Evolutionary conservation across 1,284 basidiomycete species (phyloP).

Genomic region (Pascua sp.): DNA sequence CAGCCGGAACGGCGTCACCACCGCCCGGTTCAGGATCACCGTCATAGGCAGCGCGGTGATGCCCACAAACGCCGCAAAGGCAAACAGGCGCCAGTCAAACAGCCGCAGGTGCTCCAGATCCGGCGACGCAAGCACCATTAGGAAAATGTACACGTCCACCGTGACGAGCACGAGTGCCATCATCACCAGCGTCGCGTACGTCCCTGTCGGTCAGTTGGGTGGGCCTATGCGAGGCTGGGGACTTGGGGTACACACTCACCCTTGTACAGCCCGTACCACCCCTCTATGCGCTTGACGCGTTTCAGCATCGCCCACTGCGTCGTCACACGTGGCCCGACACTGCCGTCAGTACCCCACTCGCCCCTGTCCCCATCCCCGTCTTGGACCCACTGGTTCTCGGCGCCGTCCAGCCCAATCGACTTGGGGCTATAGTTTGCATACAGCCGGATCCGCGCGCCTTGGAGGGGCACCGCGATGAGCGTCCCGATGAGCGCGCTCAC

Average conservation of each 20-base stretch:
- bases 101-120: too few relatives aligned
- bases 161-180: conserved; percentile 54
- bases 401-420: conserved; percentile 69
- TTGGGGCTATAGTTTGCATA: conserved; percentile 52
- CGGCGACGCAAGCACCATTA: too few relatives aligned
- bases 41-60: conserved; percentile 70
- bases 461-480: conserved; percentile 48
- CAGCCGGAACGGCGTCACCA: conserved; percentile 79
- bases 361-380: too few relatives aligned
- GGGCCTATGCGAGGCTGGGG: too few relatives aligned
- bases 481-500: conserved; percentile 40
- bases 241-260: too few relatives aligned
- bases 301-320: conserved; percentile 58
- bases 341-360: too few relatives aligned
- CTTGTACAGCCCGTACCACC: conserved; percentile 76
- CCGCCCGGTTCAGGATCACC: conserved; percentile 73
- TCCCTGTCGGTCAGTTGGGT: conserved; percentile 25
- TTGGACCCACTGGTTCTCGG: conserved; percentile 40
- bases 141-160: conserved; percentile 51
- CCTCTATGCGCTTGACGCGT: conserved; percentile 74
- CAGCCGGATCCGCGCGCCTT: conserved; percentile 46
- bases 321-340: conserved; percentile 49
- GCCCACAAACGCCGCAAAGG: too few relatives aligned
- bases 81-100: too few relatives aligned
- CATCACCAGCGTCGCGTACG: conserved; percentile 70